Evolutionary conservation across 139 green algal genomes (phyloP), one percentile per base, ranked within the genome.

Genomic region (Closterium sp.): DNA sequence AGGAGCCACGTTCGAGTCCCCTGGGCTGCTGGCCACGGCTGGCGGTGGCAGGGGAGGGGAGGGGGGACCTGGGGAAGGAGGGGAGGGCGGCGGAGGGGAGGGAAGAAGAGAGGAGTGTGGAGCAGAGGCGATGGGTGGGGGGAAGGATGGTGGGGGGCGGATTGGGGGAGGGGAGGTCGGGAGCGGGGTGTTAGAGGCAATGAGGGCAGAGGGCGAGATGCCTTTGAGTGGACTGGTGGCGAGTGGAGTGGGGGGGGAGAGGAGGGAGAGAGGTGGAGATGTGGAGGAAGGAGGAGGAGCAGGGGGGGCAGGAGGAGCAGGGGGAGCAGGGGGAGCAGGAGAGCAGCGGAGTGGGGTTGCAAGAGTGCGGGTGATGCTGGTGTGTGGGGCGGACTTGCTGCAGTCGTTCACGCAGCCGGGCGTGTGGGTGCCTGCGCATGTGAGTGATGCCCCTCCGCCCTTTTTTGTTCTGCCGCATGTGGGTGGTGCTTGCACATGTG

Each of bases 311-410:
- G 64, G 12, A 83, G 64, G 64, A 83, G 64, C 64, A 83, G 64
- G 83, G 16, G 83, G 21, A 86, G 84, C 16, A 88, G 84, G 19
- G 32, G 84, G 9, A 88, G 84, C 84, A 66, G 84, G 21, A 36
- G 31, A 8, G 84, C 83, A 86, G 83, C 21, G 8, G 30, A 23
- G 9, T 28, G 55, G 8, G 12, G 30, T 5, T 21, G 83, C 12
- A 28, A 86, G 36, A 10, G 92, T 94, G 84, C 88, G 89, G 33
- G 86, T 94, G 86, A 66, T 98, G 93, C 92, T 98, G 86, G 89
- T 98, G 33, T 97, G 95, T 84, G 96, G 96, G 16, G 95, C 95
- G 8, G 96, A 98, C 90, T 88, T 98, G 84, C 64, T 98, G 55
- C 94, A 96, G 34, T 96, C 94, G 8, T 97, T 98, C 84, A 88